A percentile compares a stretch with the other conserved stretches of the same genome.
These are phyloP conservation scores for Knoxia roxburghii DNA, from an alignment of 257 asterid genomes.

Conservation along the genomic window DNA sequence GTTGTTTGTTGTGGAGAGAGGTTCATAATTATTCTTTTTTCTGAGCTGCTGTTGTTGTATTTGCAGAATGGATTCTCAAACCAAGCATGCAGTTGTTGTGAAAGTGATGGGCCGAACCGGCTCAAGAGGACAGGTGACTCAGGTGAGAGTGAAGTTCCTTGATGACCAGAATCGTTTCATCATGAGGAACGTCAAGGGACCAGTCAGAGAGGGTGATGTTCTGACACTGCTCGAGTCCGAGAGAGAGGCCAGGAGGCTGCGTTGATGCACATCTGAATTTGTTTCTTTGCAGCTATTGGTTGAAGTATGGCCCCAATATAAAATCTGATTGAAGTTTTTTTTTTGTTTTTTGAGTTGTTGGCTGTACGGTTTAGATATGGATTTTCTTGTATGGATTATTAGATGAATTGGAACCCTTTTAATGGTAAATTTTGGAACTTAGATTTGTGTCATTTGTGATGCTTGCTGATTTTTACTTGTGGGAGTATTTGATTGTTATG, in stretches of 20 bases:
- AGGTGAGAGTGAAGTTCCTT: conserved; percentile 33
- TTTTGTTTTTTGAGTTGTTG: background rate
- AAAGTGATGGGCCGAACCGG: conserved; percentile 32
- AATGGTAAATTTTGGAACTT: background rate
- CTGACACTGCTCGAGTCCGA: conserved; percentile 32
- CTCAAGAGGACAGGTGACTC: conserved; percentile 32
- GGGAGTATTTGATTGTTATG: too few species aligned
- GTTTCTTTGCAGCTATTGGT: too few species aligned
- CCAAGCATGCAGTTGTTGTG: conserved; percentile 28
- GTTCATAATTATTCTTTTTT: too few species aligned
- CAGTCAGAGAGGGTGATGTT: conserved; percentile 33
- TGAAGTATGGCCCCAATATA: too few species aligned
- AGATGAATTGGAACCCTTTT: background rate
- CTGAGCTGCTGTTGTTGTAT: background rate
- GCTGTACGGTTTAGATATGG: background rate
- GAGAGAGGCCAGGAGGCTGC: conserved; percentile 35
- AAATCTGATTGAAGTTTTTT: background rate
- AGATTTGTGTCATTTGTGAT: background rate
- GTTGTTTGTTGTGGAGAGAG: too few species aligned
- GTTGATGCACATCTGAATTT: too few species aligned
- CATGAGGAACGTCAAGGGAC: conserved; percentile 38
- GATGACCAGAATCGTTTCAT: conserved; percentile 29
- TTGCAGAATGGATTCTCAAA: conserved; percentile 31
- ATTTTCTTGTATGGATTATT: background rate
- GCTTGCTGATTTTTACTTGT: too few species aligned